phyloP scores from a whole-genome alignment of 2,329 filamentous ascomycete species.

The Penicillium sp. region DNA sequence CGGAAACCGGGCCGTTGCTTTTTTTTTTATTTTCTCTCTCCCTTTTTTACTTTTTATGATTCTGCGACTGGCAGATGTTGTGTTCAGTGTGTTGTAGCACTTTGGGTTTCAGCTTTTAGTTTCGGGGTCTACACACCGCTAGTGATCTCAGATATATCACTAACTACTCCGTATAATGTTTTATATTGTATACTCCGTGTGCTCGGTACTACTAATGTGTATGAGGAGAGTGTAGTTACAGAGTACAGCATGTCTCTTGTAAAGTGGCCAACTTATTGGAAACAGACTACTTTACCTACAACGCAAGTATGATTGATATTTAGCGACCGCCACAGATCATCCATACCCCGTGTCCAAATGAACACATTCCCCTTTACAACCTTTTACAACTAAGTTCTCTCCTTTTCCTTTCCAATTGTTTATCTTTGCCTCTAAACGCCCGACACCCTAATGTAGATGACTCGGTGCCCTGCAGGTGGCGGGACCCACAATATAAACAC shows the following conservation, averaged over 20 bases:
- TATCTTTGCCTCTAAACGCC: slow-evolving; percentile 1
- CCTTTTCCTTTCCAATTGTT: background rate
- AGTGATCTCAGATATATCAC: slow-evolving; percentile 5
- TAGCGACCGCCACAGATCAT: slow-evolving; percentile 2
- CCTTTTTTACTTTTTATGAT: background rate
- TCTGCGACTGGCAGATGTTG: background rate
- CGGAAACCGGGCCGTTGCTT: background rate
- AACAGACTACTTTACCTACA: background rate
- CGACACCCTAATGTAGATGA: background rate
- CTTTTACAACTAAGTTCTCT: background rate
- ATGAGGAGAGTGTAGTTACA: background rate
- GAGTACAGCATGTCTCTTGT: background rate
- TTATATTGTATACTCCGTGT: background rate
- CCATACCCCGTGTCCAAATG: background rate
- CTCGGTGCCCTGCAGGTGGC: slow-evolving; percentile 17
- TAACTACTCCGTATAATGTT: background rate
- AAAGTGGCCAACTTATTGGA: slow-evolving; percentile 3
- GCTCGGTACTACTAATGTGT: background rate
- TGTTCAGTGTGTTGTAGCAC: background rate
- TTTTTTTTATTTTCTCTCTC: background rate
- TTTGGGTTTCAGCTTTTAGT: background rate
- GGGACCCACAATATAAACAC: slow-evolving; percentile 24
- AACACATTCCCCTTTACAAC: background rate
- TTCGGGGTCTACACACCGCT: slow-evolving; percentile 9
- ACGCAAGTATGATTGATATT: background rate